These are phyloP conservation scores for Plasmodium yoelii DNA, from an alignment of 169 alveolate species.

Conservation along the genomic window DNA sequence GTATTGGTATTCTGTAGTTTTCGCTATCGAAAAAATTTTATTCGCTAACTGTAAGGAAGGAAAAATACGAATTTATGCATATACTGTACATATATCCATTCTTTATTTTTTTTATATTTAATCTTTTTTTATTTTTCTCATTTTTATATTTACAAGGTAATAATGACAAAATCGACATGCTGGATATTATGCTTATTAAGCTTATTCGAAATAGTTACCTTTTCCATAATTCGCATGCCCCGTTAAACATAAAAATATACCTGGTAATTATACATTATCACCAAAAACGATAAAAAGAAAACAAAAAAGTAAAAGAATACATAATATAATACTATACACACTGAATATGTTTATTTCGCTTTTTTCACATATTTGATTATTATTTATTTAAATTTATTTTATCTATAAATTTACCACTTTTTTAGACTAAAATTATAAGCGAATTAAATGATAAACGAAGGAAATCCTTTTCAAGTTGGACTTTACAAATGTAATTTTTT, in stretches of 20 bases:
- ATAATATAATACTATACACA: neutral
- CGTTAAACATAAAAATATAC: slow-evolving; percentile 63
- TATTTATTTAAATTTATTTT: too few relatives aligned
- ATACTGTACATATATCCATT: neutral
- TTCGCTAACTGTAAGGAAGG: slow-evolving; percentile 46
- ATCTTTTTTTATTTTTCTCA: slow-evolving; percentile 3
- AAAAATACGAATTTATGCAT: neutral
- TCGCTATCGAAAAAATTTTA: slow-evolving; percentile 47
- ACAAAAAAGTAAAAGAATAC: neutral
- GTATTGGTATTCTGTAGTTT: slow-evolving; percentile 67
- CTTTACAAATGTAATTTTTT: slow-evolving; percentile 62
- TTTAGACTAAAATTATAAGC: slow-evolving; percentile 68
- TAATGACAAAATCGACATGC: slow-evolving; percentile 72
- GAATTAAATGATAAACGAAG: slow-evolving; percentile 67
- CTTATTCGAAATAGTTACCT: slow-evolving; percentile 56
- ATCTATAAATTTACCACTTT: neutral
- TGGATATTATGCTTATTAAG: slow-evolving; percentile 72
- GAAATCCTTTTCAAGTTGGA: slow-evolving; percentile 76
- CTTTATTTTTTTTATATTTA: neutral
- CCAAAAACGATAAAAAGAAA: neutral
- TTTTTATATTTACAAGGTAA: slow-evolving; percentile 7
- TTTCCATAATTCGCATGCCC: slow-evolving; percentile 32
- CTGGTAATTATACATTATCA: slow-evolving; percentile 29
- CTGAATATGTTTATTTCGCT: neutral
- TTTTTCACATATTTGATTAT: too few relatives aligned